Conservation (phyloP, 441 rosid species). For the Cnidoscolus chayamansa region DNA sequence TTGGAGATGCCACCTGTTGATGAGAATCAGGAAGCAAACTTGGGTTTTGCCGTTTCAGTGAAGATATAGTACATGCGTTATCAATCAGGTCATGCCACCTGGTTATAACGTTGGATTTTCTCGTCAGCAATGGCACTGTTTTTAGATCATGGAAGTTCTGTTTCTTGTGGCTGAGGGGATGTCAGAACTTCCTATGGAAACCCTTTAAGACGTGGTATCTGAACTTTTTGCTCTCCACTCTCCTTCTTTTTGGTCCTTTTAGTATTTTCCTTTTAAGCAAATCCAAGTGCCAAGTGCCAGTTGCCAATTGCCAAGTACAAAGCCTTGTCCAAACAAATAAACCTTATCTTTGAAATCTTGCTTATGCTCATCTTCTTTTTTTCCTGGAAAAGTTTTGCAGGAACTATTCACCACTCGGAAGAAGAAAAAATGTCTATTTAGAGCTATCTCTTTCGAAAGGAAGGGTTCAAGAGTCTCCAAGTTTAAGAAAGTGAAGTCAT, state of each 20-base stretch:
- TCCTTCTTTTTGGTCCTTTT: not conserved
- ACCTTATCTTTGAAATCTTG: constrained; percentile 3
- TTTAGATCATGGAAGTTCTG: not conserved
- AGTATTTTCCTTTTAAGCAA: not conserved
- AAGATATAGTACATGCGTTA: not conserved
- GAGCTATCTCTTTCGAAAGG: constrained; percentile 12
- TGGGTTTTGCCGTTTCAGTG: constrained; percentile 1
- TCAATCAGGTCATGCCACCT: not conserved
- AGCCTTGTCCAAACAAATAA: constrained; percentile 1
- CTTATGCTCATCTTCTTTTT: constrained; percentile 4
- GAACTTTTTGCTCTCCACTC: not conserved
- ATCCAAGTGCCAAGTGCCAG: not conserved
- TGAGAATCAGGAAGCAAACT: not conserved
- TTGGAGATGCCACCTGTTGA: not conserved
- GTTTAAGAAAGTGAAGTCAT: not conserved
- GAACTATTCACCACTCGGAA: not conserved
- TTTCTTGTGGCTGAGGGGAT: not conserved
- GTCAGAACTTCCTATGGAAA: not conserved
- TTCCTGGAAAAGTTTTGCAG: not conserved
- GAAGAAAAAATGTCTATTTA: not conserved
- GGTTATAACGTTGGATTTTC: not conserved
- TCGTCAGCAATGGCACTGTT: not conserved
- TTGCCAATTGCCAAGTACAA: not conserved
- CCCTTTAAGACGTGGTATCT: not conserved
- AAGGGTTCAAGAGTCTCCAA: not conserved